Conservation (phyloP, 371 early-diverging fungal genomes). For the Lichtheimia hyalospora region DNA sequence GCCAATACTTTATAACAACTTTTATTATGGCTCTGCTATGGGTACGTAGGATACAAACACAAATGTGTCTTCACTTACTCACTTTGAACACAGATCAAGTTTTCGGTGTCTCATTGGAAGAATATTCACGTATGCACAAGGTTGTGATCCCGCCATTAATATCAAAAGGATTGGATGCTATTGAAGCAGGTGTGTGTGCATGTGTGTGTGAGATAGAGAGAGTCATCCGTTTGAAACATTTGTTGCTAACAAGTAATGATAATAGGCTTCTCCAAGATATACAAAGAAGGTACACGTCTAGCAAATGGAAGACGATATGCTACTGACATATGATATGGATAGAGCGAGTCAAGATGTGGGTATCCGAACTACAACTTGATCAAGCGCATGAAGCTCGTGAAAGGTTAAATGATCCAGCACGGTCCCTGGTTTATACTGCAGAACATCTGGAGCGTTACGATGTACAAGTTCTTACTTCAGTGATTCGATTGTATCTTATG, state of each 20-base stretch:
- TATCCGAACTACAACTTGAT: conserved; percentile 54
- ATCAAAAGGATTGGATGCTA: conserved; percentile 42
- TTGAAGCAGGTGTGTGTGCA: conserved; percentile 41
- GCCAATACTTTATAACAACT: conserved; percentile 64
- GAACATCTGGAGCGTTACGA: conserved; percentile 59
- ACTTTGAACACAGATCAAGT: conserved; percentile 52
- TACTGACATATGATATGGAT: background rate
- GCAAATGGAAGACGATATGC: background rate
- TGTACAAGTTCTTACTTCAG: conserved; percentile 57
- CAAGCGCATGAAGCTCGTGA: conserved; percentile 64
- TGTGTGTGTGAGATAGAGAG: too few relatives aligned
- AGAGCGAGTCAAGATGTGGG: conserved; percentile 55
- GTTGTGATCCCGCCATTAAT: conserved; percentile 62
- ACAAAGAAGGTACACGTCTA: conserved; percentile 31
- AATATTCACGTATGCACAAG: conserved; percentile 56
- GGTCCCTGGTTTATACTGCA: conserved; percentile 40
- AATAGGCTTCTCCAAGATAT: conserved; percentile 22
- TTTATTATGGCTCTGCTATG: conserved; percentile 56
- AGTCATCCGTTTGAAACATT: too few relatives aligned
- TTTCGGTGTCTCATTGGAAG: conserved; percentile 73
- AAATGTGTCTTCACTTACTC: background rate
- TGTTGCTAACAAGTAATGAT: too few relatives aligned
- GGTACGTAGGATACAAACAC: conserved; percentile 23
- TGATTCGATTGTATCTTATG: conserved; percentile 67
- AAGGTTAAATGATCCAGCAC: conserved; percentile 45